Conservation (phyloP, 352 stramenopile genomes). For the Paralagenidium karlingii region DNA sequence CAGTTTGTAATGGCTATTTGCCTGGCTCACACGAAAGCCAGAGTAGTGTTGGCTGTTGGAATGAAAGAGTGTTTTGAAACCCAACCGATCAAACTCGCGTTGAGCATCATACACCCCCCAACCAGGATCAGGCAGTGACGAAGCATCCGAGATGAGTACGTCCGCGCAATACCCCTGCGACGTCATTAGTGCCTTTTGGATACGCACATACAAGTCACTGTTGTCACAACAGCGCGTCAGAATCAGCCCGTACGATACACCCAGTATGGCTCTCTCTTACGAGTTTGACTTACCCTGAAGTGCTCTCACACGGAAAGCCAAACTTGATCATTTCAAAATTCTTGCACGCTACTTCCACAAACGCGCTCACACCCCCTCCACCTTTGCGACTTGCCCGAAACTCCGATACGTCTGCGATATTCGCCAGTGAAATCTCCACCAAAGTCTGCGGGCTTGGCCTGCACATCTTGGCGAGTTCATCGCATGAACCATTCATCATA, state of each 20-base stretch:
- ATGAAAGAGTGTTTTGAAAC: conserved; percentile 34
- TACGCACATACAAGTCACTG: conserved; percentile 51
- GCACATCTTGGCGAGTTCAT: too few relatives aligned
- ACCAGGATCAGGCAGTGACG: conserved; percentile 24
- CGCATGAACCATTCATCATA: too few relatives aligned
- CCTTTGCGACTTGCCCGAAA: too few relatives aligned
- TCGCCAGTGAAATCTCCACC: conserved; percentile 55
- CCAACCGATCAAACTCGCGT: conserved; percentile 43
- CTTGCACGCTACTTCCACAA: too few relatives aligned
- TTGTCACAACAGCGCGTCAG: neutral
- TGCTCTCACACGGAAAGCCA: conserved; percentile 48
- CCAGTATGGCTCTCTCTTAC: neutral
- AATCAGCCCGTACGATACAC: too few relatives aligned
- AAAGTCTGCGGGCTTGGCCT: too few relatives aligned
- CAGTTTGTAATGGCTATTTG: conserved; percentile 75
- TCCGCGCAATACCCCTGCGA: conserved; percentile 45
- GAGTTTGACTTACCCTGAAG: conserved; percentile 22
- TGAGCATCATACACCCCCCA: conserved; percentile 45
- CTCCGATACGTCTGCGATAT: conserved; percentile 66
- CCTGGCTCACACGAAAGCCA: conserved; percentile 51
- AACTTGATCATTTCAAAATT: conserved; percentile 78
- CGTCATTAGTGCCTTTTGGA: conserved; percentile 36
- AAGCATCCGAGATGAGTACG: conserved; percentile 17
- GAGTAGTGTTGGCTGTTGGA: conserved; percentile 16
- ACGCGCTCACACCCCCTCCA: too few relatives aligned